Evolutionary conservation across 1,284 basidiomycete genomes (phyloP).

Genomic region (Schizopora paradoxa): DNA sequence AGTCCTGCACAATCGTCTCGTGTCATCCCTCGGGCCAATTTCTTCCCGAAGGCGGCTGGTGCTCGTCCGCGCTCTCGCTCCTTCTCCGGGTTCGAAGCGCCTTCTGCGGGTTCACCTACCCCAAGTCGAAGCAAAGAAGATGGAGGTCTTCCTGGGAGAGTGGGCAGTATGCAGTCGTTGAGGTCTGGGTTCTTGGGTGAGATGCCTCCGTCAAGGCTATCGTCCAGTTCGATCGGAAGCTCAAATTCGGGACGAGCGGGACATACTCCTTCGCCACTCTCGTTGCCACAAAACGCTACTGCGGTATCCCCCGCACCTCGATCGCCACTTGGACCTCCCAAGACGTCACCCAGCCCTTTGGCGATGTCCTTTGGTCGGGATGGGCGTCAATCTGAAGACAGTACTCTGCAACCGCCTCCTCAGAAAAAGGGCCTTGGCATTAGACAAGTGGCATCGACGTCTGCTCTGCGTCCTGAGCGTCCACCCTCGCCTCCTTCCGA

Average conservation of each 20-base stretch:
- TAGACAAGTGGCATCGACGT: slow-evolving; percentile 10
- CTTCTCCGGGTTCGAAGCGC: slow-evolving; percentile 56
- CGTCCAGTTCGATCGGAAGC: slow-evolving; percentile 12
- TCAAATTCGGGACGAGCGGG: slow-evolving; percentile 21
- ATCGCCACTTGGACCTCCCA: slow-evolving; percentile 6
- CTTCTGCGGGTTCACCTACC: slow-evolving; percentile 27
- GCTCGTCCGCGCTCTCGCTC: slow-evolving; percentile 63
- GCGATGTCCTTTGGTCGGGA: too few species aligned
- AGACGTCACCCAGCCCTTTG: slow-evolving; percentile 9
- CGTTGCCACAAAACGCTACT: slow-evolving; percentile 37
- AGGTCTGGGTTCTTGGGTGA: not conserved
- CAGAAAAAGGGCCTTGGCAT: slow-evolving; percentile 15
- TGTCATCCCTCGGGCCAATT: slow-evolving; percentile 52
- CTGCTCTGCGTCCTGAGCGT: not conserved
- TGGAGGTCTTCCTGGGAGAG: slow-evolving; percentile 23
- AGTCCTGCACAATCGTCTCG: slow-evolving; percentile 12
- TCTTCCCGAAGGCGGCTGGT: slow-evolving; percentile 48
- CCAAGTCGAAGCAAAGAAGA: slow-evolving; percentile 34
- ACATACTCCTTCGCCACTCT: slow-evolving; percentile 47
- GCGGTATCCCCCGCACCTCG: slow-evolving; percentile 4
- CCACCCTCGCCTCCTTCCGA: not conserved
- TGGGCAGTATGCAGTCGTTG: slow-evolving; percentile 12
- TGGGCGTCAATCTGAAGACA: slow-evolving; percentile 3
- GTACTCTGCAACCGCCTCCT: not conserved
- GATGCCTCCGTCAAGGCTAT: not conserved